Evolutionary conservation across 1,139 yeast genomes (phyloP).

Genomic region (Pichia sp.): DNA sequence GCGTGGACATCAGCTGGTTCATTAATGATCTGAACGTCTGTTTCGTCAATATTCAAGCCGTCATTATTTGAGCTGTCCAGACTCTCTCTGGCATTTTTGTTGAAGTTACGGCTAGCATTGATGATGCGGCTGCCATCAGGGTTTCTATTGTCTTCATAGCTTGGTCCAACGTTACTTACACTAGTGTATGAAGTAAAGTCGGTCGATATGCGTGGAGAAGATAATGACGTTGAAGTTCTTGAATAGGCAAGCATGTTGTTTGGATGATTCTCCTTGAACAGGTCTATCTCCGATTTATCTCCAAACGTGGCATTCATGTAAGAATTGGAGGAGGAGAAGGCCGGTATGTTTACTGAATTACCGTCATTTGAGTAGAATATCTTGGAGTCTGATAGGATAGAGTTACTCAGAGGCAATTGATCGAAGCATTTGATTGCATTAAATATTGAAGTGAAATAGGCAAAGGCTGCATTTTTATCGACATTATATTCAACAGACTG

Average conservation of each 20-base stretch:
- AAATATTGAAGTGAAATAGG: conserved; percentile 75
- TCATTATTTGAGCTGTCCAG: not conserved
- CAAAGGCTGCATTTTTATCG: conserved; percentile 73
- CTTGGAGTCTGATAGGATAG: conserved; percentile 57
- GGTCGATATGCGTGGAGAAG: conserved; percentile 16
- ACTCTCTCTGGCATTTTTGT: not conserved
- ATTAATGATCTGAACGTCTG: not conserved
- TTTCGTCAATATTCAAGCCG: not conserved
- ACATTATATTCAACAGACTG: conserved; percentile 72
- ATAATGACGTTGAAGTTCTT: conserved; percentile 25
- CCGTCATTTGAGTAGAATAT: conserved; percentile 62
- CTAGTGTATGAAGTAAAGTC: not conserved
- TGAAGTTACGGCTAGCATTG: not conserved
- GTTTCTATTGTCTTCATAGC: not conserved
- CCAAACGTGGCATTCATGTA: not conserved
- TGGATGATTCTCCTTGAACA: not conserved
- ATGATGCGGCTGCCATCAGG: not conserved
- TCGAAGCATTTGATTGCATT: conserved; percentile 80
- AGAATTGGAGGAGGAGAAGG: conserved; percentile 31
- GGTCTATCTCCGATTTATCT: conserved; percentile 5
- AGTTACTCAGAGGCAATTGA: conserved; percentile 45
- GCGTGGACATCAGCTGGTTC: no score
- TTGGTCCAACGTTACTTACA: conserved; percentile 5
- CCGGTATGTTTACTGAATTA: conserved; percentile 26
- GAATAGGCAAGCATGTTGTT: conserved; percentile 15